Conservation (phyloP, 2,329 filamentous ascomycete genomes). For the Hansfordia pulvinata region DNA sequence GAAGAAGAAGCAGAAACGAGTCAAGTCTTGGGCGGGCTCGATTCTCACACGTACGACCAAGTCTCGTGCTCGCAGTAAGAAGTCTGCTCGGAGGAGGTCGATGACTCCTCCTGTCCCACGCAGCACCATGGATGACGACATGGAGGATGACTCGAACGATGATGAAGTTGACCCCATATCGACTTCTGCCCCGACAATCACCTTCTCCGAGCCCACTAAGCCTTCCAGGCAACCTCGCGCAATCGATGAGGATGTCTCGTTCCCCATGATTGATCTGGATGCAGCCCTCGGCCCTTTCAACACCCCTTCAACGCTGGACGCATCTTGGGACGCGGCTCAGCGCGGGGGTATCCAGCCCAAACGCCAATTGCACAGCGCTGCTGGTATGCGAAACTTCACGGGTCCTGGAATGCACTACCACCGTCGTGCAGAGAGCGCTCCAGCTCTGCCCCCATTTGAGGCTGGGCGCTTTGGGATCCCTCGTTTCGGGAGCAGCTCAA, state of each 20-base stretch:
- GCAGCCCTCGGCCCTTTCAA: constrained; percentile 88
- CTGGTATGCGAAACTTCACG: constrained; percentile 53
- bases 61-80: constrained; percentile 28
- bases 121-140: constrained; percentile 15
- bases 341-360: constrained; percentile 41
- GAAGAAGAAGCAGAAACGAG: constrained; percentile 54
- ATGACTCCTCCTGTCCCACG: constrained; percentile 30
- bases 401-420: constrained; percentile 65
- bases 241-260: constrained; percentile 49
- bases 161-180: constrained; percentile 14
- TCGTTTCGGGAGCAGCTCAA: constrained; percentile 51
- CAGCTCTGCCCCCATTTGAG: constrained; percentile 66
- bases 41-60: constrained; percentile 52
- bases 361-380: constrained; percentile 64
- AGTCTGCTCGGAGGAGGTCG: constrained; percentile 22
- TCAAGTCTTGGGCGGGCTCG: constrained; percentile 58
- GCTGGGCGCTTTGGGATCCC: constrained; percentile 40
- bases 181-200: constrained; percentile 22
- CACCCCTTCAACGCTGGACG: constrained; percentile 52
- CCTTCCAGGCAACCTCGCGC: constrained; percentile 21
- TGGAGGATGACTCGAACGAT: constrained; percentile 13
- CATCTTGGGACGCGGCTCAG: constrained; percentile 56
- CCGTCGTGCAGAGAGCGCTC: constrained; percentile 66
- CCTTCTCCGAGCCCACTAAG: constrained; percentile 24
- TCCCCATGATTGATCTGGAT: constrained; percentile 84